Conservation (phyloP, 2,329 filamentous ascomycete genomes). For the Diaporthe citriasiana region DNA sequence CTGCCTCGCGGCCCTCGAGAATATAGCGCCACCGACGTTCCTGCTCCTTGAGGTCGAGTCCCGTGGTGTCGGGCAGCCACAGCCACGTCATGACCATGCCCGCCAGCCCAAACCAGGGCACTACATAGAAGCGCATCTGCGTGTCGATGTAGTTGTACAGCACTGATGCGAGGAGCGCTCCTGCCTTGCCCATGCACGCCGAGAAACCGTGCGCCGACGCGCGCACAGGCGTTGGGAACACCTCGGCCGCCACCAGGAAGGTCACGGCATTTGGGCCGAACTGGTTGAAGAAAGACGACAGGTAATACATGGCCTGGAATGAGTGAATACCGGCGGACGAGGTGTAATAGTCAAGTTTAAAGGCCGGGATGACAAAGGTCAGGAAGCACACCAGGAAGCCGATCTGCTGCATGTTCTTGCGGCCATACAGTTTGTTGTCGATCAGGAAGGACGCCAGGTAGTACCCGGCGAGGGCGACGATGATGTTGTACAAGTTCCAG, state of each 20-base stretch:
- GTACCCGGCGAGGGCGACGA: slow-evolving; percentile 88
- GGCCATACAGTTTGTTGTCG: slow-evolving; percentile 96
- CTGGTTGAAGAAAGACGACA: slow-evolving; percentile 99
- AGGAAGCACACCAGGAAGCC: slow-evolving; percentile 95
- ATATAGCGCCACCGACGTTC: slow-evolving; percentile 94
- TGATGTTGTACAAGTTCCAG: slow-evolving; percentile 93
- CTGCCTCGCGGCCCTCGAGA: slow-evolving; percentile 78
- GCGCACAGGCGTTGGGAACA: slow-evolving; percentile 95
- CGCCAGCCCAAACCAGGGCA: slow-evolving; percentile 93
- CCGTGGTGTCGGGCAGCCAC: slow-evolving; percentile 97
- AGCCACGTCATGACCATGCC: slow-evolving; percentile 86
- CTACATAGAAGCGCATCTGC: slow-evolving; percentile 88
- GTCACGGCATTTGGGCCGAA: slow-evolving; percentile 97
- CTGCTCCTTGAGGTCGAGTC: slow-evolving; percentile 96
- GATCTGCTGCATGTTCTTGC: slow-evolving; percentile 96
- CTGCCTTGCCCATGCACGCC: slow-evolving; percentile 90
- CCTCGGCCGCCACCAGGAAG: slow-evolving; percentile 95
- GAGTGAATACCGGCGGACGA: slow-evolving; percentile 77
- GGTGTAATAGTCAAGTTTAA: slow-evolving; percentile 89
- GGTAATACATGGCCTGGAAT: slow-evolving; percentile 99
- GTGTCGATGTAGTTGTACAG: slow-evolving; percentile 95
- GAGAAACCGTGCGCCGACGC: slow-evolving; percentile 95
- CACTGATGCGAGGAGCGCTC: slow-evolving; percentile 87
- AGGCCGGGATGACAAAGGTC: slow-evolving; percentile 92
- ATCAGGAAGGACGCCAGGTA: slow-evolving; percentile 91